Conservation (phyloP, 371 early-diverging fungal species). For the Haplosporangium sp. region DNA sequence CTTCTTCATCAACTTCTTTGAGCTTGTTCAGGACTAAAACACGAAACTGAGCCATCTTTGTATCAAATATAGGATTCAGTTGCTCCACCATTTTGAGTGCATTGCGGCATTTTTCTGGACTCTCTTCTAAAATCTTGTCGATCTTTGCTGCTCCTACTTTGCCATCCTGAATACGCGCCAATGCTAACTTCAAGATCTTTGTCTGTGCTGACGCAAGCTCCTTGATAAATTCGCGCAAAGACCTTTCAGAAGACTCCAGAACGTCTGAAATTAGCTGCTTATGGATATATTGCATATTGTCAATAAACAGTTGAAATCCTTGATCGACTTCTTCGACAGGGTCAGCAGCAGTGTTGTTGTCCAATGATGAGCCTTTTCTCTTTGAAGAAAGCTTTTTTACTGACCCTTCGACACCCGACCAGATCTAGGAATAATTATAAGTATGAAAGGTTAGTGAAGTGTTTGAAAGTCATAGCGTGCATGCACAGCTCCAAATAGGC, state of each 20-base stretch:
- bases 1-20: conserved; percentile 63
- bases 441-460: neutral
- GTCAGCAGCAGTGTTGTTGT: conserved; percentile 16
- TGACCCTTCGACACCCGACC: conserved; percentile 40
- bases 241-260: conserved; percentile 50
- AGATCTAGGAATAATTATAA: conserved; percentile 21
- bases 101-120: conserved; percentile 51
- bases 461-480: neutral
- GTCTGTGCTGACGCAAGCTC: conserved; percentile 53
- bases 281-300: conserved; percentile 65
- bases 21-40: conserved; percentile 53
- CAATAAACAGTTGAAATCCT: conserved; percentile 64
- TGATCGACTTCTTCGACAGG: conserved; percentile 66
- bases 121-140: conserved; percentile 55
- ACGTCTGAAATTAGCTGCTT: conserved; percentile 61
- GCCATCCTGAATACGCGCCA: conserved; percentile 55
- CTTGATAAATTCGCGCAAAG: conserved; percentile 53
- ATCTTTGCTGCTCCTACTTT: conserved; percentile 54
- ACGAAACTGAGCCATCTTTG: conserved; percentile 53
- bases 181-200: conserved; percentile 51
- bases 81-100: conserved; percentile 55
- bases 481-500: neutral
- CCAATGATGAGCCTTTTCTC: conserved; percentile 29
- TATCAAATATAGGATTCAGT: conserved; percentile 54
- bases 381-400: conserved; percentile 35